phyloP scores from a whole-genome alignment of 768 basidiomycete genomes.

The Tricholomella constricta region DNA sequence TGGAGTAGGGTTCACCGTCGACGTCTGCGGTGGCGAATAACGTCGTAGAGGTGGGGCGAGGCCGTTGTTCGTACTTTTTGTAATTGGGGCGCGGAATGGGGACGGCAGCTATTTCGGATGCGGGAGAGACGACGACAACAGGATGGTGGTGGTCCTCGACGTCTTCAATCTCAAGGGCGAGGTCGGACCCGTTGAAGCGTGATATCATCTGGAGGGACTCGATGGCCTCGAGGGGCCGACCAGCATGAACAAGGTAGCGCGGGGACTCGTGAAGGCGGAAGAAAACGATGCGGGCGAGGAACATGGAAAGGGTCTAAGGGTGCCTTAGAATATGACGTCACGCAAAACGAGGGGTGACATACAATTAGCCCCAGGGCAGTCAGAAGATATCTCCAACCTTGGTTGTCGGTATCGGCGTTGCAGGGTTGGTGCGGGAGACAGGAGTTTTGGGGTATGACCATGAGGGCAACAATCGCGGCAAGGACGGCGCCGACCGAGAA shows the following conservation, averaged over 20 bases:
- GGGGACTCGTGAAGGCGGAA: conserved; percentile 96
- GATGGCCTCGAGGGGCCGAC: conserved; percentile 81
- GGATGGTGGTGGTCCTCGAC: conserved; percentile 51
- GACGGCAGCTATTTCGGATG: background rate
- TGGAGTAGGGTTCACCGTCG: conserved; percentile 20
- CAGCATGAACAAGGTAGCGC: conserved; percentile 87
- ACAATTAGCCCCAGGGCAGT: conserved; percentile 79
- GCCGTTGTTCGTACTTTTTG: conserved; percentile 8
- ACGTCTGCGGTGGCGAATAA: conserved; percentile 35
- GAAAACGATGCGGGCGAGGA: conserved; percentile 81
- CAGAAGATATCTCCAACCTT: conserved; percentile 90
- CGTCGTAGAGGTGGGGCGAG: conserved; percentile 32
- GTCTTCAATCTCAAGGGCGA: conserved; percentile 70
- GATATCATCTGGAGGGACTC: conserved; percentile 84
- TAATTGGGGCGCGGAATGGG: conserved; percentile 5
- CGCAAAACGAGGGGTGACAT: conserved; percentile 33
- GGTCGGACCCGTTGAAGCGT: conserved; percentile 76
- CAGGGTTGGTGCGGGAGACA: conserved; percentile 60
- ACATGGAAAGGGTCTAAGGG: conserved; percentile 82
- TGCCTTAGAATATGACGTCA: background rate
- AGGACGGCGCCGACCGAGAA: conserved; percentile 93
- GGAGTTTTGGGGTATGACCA: conserved; percentile 77
- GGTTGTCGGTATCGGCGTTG: conserved; percentile 67
- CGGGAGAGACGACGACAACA: conserved; percentile 7
- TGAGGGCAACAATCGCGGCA: conserved; percentile 75